Evolutionary conservation across 306 rosid genomes (phyloP).

Genomic region (Pueraria montana): DNA sequence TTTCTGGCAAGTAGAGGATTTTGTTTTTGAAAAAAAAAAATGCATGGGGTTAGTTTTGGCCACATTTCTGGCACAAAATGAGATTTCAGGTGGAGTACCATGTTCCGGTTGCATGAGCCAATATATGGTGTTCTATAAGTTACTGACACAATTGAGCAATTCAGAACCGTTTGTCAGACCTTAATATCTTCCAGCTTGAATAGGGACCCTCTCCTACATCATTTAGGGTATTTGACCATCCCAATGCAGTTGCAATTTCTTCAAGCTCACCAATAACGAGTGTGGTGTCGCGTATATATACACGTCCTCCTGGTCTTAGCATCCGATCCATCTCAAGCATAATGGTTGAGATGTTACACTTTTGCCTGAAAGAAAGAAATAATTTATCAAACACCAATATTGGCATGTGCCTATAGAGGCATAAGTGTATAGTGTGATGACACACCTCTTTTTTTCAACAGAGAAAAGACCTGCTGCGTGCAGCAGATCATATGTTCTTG

Average conservation of each 20-base stretch:
- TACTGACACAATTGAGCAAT: conserved; percentile 31
- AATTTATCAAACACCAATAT: conserved; percentile 24
- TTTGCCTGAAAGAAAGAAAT: conserved; percentile 49
- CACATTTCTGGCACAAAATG: conserved; percentile 36
- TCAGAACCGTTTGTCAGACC: conserved; percentile 74
- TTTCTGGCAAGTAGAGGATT: not conserved
- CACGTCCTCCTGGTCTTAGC: conserved; percentile 87
- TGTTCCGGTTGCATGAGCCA: conserved; percentile 22
- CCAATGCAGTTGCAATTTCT: conserved; percentile 73
- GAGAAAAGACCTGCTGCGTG: conserved; percentile 92
- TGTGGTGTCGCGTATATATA: conserved; percentile 76
- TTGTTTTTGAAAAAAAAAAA: not conserved
- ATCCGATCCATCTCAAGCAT: conserved; percentile 94
- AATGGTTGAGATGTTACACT: conserved; percentile 81
- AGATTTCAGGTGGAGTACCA: conserved; percentile 36
- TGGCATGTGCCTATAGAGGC: not conserved
- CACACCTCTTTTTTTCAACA: conserved; percentile 74
- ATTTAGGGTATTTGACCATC: conserved; percentile 64
- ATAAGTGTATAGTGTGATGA: conserved; percentile 28
- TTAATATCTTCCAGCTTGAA: conserved; percentile 82
- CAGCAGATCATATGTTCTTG: conserved; percentile 87
- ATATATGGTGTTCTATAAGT: conserved; percentile 23
- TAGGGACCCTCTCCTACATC: conserved; percentile 93
- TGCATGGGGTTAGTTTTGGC: conserved; percentile 49
- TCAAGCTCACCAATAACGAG: conserved; percentile 67